phyloP scores from a whole-genome alignment of 345 rosid species.

The Linum tenue region DNA sequence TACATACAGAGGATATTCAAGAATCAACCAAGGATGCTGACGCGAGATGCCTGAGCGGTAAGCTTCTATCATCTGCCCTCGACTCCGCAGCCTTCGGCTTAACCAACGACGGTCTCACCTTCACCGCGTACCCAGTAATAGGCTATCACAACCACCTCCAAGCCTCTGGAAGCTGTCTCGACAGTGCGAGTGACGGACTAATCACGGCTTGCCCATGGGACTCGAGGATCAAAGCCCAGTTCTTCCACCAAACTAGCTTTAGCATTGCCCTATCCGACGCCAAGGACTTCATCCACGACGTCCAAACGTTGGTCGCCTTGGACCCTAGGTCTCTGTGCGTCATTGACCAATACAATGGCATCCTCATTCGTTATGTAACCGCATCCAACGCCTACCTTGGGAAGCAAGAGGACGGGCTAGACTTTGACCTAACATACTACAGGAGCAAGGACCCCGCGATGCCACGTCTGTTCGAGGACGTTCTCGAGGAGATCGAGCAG shows the following conservation, averaged over 20 bases:
- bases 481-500: constrained; percentile 75
- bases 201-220: constrained; percentile 78
- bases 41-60: constrained; percentile 13
- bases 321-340: constrained; percentile 47
- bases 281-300: constrained; percentile 49
- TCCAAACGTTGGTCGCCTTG: constrained; percentile 41
- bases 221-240: constrained; percentile 50
- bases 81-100: constrained; percentile 13
- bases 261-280: constrained; percentile 39
- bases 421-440: constrained; percentile 67
- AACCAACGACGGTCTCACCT: constrained; percentile 24
- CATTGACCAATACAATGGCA: constrained; percentile 53
- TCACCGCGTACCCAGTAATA: constrained; percentile 64
- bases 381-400: constrained; percentile 66
- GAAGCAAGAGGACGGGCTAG: constrained; percentile 60
- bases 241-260: constrained; percentile 54
- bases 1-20: constrained; percentile 18
- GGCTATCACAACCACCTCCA: constrained; percentile 65
- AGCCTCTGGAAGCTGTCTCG: constrained; percentile 74
- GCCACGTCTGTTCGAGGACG: constrained; percentile 59
- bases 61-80: constrained; percentile 5
- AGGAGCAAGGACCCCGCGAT: constrained; percentile 51
- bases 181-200: constrained; percentile 41
- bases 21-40: constrained; percentile 9
- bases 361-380: constrained; percentile 68